phyloP scores from a whole-genome alignment of 805 yeast species.

The Candida nonsorbophila region DNA sequence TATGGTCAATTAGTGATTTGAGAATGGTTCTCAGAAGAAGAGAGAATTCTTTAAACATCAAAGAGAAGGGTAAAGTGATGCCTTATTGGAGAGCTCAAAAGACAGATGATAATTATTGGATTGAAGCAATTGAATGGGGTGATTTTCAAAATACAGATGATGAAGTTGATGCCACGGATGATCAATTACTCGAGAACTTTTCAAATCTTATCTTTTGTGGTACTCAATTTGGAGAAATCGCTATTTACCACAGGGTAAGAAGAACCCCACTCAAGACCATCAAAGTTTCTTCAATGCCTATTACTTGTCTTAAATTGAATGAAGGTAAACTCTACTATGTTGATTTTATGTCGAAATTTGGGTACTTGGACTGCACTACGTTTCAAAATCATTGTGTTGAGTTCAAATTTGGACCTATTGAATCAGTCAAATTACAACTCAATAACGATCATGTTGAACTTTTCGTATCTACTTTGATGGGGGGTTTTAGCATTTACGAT shows the following conservation, averaged over 20 bases:
- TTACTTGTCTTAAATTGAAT: constrained; percentile 11
- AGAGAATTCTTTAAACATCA: neutral
- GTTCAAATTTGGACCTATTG: constrained; percentile 4
- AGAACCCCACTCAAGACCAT: constrained; percentile 11
- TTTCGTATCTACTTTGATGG: too few species aligned
- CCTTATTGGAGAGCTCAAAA: constrained; percentile 9
- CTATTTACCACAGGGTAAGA: constrained; percentile 12
- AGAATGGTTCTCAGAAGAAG: too few species aligned
- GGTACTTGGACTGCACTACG: constrained; percentile 12
- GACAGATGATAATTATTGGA: constrained; percentile 13
- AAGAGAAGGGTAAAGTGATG: constrained; percentile 3
- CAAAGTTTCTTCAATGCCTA: constrained; percentile 20
- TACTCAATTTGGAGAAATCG: constrained; percentile 24
- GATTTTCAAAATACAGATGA: too few species aligned
- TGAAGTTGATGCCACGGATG: too few species aligned
- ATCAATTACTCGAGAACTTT: too few species aligned
- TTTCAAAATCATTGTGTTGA: constrained; percentile 2
- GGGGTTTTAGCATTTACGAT: too few species aligned
- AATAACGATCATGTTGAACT: too few species aligned
- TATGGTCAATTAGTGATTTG: too few species aligned
- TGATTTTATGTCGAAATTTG: constrained; percentile 27
- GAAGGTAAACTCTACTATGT: constrained; percentile 15
- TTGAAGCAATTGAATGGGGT: constrained; percentile 15
- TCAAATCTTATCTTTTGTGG: constrained; percentile 20
- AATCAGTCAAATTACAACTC: too few species aligned